Base-by-base conservation (phyloP, 139 green algal genomes). In the Monoraphidium neglectum region DNA sequence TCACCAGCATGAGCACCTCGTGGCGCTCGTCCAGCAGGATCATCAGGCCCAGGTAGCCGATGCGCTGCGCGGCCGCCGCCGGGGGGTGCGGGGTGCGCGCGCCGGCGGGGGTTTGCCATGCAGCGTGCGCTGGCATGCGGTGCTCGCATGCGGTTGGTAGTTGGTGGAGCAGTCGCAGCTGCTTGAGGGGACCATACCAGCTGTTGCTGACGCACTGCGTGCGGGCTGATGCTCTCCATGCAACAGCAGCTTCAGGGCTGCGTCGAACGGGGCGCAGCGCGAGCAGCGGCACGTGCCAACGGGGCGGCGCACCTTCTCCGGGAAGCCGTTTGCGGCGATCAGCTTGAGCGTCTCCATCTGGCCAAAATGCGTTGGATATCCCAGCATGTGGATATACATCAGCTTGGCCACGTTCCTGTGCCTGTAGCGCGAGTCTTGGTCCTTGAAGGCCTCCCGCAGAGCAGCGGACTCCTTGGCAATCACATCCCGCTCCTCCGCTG, bases 311-410 rank as follows among this genome's bases (percentile, higher is more conserved):
- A 95, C 93, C 89, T 98, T 98, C 49, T 98, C 93, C 5, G 92
- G 83, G 56, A 96, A 98, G 24, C 84, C 86, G 32, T 70, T 78
- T 32, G 84, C 86, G 59, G 95, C 93, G 38, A 98, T 97, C 1
- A 99, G 90, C 85, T 98, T 98, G 21, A 99, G 84, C 23, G 95
- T 98, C 86, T 99, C 97, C 95, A 99, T 99, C 89, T 99, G 97
- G 0, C 97, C 97, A 82, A 99, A 99, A 83, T 99, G 97, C 4
- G 96, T 99, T 13, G 96, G 94, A 76, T 99, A 98, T 24, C 97
- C 97, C 61, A 99, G 89, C 96, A 99, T 99, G 87, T 99, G 97
- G 38, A 99, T 97, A 80, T 97, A 99, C 95, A 99, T 98, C 15
- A 99, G 91, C 89, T 99, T 99, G 63, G 96, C 95, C 5, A 99